Conservation (phyloP, 73 alveolate species). For the Blepharisma stoltei region DNA sequence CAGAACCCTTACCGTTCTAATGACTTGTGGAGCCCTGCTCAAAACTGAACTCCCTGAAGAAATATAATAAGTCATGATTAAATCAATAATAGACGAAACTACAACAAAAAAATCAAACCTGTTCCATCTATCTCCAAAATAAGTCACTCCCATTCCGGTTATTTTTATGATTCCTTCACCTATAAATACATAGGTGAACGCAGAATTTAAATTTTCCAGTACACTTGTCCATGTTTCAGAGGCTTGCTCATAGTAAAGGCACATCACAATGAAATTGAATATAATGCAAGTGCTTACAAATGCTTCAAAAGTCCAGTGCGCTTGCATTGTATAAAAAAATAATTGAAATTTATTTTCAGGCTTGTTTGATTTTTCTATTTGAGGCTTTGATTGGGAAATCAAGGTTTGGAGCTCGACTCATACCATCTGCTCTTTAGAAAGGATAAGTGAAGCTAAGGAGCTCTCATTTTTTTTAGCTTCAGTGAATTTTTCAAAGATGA, state of each 20-base stretch:
- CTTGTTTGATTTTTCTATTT: constrained; percentile 47
- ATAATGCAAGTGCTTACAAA: not conserved
- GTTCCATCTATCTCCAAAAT: constrained; percentile 50
- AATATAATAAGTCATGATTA: constrained; percentile 63
- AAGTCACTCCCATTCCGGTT: constrained; percentile 33
- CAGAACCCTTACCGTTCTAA: constrained; percentile 60
- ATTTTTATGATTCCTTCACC: constrained; percentile 49
- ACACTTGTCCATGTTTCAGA: not conserved
- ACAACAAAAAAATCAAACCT: constrained; percentile 75
- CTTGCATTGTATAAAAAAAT: not conserved
- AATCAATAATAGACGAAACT: constrained; percentile 77
- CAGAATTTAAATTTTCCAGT: constrained; percentile 30
- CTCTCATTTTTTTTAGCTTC: constrained; percentile 39
- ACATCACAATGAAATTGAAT: constrained; percentile 32
- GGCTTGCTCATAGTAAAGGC: constrained; percentile 33
- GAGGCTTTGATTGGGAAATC: constrained; percentile 55
- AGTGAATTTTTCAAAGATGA: constrained; percentile 39
- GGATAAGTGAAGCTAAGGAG: constrained; percentile 23
- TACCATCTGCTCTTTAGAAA: constrained; percentile 45
- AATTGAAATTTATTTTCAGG: not conserved
- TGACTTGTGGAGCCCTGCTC: constrained; percentile 63
- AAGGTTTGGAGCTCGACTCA: constrained; percentile 65
- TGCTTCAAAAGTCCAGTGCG: not conserved
- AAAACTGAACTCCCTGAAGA: constrained; percentile 61
- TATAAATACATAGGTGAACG: constrained; percentile 38